Conservation (phyloP, 1,139 yeast genomes). For the Scheffersomyces titani region DNA sequence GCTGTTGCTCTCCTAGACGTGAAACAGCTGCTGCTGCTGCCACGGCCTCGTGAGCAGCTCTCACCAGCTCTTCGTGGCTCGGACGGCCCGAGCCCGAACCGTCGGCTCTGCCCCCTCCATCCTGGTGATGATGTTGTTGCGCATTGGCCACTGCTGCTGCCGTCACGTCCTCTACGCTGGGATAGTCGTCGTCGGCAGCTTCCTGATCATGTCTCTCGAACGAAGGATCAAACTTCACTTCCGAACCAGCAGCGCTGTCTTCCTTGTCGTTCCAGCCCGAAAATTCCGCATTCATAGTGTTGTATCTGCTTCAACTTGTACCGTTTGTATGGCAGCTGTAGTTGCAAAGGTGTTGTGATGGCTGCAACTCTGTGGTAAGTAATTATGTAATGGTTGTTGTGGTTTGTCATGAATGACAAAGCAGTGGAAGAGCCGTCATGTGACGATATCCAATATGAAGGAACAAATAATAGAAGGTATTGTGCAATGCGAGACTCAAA, state of each 20-base stretch:
- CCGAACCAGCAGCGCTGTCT: constrained; percentile 9
- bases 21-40: constrained; percentile 10
- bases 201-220: constrained; percentile 28
- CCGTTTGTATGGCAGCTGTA: background rate
- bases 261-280: constrained; percentile 26
- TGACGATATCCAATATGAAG: background rate
- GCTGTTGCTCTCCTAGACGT: constrained; percentile 4
- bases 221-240: constrained; percentile 30
- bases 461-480: background rate
- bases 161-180: constrained; percentile 30
- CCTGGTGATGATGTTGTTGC: constrained; percentile 13
- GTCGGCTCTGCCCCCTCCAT: constrained; percentile 7
- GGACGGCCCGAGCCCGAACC: constrained; percentile 1
- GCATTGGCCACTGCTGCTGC: constrained; percentile 34
- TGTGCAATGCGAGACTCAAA: background rate
- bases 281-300: constrained; percentile 25
- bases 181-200: constrained; percentile 18
- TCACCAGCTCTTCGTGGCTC: constrained; percentile 9
- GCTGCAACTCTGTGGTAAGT: constrained; percentile 6
- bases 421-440: background rate
- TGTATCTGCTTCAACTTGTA: background rate
- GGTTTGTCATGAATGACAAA: constrained; percentile 13
- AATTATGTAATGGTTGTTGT: constrained; percentile 10
- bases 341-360: background rate
- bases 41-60: constrained; percentile 13